These are phyloP conservation scores for Dothiorella sarmentorum DNA, from an alignment of 2,329 filamentous ascomycete species.

Conservation along the genomic window DNA sequence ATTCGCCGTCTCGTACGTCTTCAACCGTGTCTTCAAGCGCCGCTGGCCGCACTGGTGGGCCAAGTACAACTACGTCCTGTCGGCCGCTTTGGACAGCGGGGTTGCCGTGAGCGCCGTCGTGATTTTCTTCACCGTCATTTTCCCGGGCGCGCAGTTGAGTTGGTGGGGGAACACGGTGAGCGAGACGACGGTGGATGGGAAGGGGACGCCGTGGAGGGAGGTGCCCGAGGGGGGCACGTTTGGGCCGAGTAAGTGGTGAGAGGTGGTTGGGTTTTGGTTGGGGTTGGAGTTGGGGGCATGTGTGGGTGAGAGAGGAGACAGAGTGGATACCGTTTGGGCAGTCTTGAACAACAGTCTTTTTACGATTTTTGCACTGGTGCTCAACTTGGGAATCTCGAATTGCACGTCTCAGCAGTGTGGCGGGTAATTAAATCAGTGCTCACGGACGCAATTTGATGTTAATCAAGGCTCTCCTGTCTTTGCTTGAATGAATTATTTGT, in stretches of 20 bases:
- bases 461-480: too few species aligned
- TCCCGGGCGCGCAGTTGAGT: slow-evolving; percentile 29
- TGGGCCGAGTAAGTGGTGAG: slow-evolving; percentile 21
- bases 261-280: background rate
- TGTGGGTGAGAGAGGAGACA: background rate
- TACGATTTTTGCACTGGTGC: too few species aligned
- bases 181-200: slow-evolving; percentile 33
- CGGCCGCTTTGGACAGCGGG: slow-evolving; percentile 34
- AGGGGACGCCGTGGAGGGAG: slow-evolving; percentile 34
- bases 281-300: background rate
- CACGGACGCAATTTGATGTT: too few species aligned
- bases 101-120: slow-evolving; percentile 32
- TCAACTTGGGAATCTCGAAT: too few species aligned
- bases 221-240: slow-evolving; percentile 30
- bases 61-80: slow-evolving; percentile 22
- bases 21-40: background rate
- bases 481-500: too few species aligned
- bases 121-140: slow-evolving; percentile 35
- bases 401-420: too few species aligned
- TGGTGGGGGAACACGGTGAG: slow-evolving; percentile 40
- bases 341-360: too few species aligned
- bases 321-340: too few species aligned
- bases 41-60: background rate
- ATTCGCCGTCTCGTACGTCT: background rate
- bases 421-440: too few species aligned